Percentiles rank a stretch among this genome's conserved stretches.
phyloP scores from a whole-genome alignment of 441 rosid species.

The Adansonia grandidieri region DNA sequence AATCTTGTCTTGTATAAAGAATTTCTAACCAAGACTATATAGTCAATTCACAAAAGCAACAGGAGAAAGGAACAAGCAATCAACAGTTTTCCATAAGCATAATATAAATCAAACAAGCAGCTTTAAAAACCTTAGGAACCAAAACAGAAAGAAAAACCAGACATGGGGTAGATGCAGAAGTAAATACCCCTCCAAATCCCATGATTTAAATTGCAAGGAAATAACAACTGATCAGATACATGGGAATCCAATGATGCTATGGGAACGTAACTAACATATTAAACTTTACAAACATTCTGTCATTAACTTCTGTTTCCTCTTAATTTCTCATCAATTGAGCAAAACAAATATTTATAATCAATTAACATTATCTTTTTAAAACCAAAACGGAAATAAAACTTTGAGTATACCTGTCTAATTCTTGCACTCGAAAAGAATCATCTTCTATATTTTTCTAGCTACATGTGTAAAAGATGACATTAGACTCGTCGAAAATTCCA shows the following conservation, averaged over 20 bases:
- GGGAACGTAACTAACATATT: too few species aligned
- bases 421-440: too few species aligned
- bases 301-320: too few species aligned
- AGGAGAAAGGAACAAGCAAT: background rate
- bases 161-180: background rate
- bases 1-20: background rate
- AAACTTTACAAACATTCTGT: too few species aligned
- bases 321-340: too few species aligned
- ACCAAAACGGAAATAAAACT: too few species aligned
- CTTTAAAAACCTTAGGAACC: background rate
- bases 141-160: background rate
- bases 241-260: conserved; percentile 28
- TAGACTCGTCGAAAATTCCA: too few species aligned
- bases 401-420: too few species aligned
- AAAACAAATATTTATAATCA: too few species aligned
- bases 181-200: conserved; percentile 43
- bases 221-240: conserved; percentile 39
- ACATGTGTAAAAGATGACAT: too few species aligned
- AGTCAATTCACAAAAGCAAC: background rate
- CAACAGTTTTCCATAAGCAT: background rate
- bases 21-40: background rate
- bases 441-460: too few species aligned
- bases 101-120: background rate
- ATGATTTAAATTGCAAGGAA: conserved; percentile 34
- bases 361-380: too few species aligned